These are phyloP conservation scores for Sugiyamaella americana DNA, from an alignment of 805 yeast species.

Conservation along the genomic window DNA sequence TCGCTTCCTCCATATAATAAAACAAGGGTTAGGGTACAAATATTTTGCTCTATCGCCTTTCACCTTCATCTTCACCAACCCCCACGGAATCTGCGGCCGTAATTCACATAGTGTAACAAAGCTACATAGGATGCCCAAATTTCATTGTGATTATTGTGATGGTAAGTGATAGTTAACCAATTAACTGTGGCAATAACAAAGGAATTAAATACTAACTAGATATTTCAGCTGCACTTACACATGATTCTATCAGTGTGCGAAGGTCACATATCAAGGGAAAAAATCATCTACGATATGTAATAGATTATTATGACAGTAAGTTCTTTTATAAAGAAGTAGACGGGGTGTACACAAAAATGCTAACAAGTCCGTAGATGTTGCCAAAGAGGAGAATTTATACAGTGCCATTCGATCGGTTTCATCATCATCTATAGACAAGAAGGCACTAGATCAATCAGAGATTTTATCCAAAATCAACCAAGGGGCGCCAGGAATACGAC, in stretches of 20 bases:
- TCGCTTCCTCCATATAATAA: too few species aligned
- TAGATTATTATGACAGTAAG: constrained; percentile 64
- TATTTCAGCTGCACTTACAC: constrained; percentile 59
- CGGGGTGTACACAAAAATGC: not conserved
- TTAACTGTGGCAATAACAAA: not conserved
- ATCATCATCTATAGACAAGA: not conserved
- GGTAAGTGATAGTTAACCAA: constrained; percentile 29
- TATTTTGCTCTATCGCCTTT: too few species aligned
- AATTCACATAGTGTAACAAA: constrained; percentile 2
- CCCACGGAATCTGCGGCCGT: too few species aligned
- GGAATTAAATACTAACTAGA: not conserved
- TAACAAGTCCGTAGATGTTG: constrained; percentile 10
- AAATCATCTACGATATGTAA: constrained; percentile 64
- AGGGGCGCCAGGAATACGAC: constrained; percentile 16
- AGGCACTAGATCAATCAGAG: constrained; percentile 11
- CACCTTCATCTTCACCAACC: too few species aligned
- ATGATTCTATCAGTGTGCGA: constrained; percentile 81
- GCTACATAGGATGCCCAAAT: constrained; percentile 18
- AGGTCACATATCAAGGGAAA: constrained; percentile 73
- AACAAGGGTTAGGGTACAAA: too few species aligned
- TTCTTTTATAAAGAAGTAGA: not conserved
- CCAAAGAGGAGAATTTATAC: constrained; percentile 16
- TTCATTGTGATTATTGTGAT: constrained; percentile 71
- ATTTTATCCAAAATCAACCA: constrained; percentile 7
- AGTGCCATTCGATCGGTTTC: constrained; percentile 1